Evolutionary conservation across 768 basidiomycete genomes (phyloP), one percentile per base, ranked within the genome.

Genomic region (Leccinum olivaceopallidum): DNA sequence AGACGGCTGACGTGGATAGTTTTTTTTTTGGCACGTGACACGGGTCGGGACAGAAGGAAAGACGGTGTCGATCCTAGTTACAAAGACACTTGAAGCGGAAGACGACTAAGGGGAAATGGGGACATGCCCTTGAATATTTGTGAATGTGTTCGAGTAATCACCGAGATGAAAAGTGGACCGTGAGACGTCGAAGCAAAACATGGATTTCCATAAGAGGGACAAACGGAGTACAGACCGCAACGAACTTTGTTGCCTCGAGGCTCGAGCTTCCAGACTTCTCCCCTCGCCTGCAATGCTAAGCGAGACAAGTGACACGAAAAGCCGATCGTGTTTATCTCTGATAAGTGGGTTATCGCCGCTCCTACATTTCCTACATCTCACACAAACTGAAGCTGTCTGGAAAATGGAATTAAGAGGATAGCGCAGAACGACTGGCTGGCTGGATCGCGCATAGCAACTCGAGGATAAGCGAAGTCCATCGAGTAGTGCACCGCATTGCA

Each of bases 71-170:
- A 8, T 51, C 8, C 24, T 22, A 22, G 20, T 16, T 32, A 47
- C 20, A 47, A 47, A 16, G 37, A 24, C 51, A 42, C 26, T 51
- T 16, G 44, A 62, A 48, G 24, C 34, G 67, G 55, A 22, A 56
- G 39, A 56, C 18, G 58, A 59, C 12, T 53, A 47, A 22, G 55
- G 61, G 13, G 59, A 51, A 34, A 49, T 36, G 63, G 66, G 60
- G 60, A 48, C 61, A 60, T 8, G 6, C 57, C 53, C 36, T 60
- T 65, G 39, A 24, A 13, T 36, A 36, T 36, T 3, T 36, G 13
- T 36, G 36, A 36, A 14, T 6, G 10, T 30, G 30, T 30, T 20
- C 4, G 32, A 16, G 26, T 22, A 28, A 48, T 28, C 34, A 14
- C 44, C 12, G 44, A 34, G 24, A 30, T 16, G 39, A n/a, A 34